Conservation (phyloP, 371 early-diverging fungal genomes). For the Mucor velutinosus region DNA sequence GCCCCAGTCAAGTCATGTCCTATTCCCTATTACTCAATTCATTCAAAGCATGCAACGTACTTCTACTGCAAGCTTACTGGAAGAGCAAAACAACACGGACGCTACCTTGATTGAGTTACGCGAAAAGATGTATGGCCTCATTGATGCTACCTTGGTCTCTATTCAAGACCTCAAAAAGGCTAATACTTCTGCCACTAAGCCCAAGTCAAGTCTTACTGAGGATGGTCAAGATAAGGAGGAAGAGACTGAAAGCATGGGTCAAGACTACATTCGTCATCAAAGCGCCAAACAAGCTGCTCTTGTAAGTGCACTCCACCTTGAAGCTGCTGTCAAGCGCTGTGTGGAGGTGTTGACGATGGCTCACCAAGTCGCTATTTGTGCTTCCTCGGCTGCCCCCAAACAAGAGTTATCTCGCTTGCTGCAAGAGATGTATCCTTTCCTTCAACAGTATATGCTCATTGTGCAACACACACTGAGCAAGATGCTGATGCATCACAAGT, state of each 20-base stretch:
- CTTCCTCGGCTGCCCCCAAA: neutral
- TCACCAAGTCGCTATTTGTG: constrained; percentile 17
- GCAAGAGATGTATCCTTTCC: constrained; percentile 59
- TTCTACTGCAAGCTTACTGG: neutral
- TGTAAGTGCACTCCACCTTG: constrained; percentile 42
- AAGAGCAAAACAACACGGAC: neutral
- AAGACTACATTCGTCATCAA: constrained; percentile 50
- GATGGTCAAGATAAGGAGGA: constrained; percentile 39
- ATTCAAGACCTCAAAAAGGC: constrained; percentile 49
- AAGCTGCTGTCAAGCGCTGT: constrained; percentile 39
- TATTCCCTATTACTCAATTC: constrained; percentile 31
- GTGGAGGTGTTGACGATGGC: constrained; percentile 32
- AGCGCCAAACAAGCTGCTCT: constrained; percentile 32
- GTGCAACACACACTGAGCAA: constrained; percentile 63
- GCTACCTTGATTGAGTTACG: constrained; percentile 21
- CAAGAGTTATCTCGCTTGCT: constrained; percentile 35
- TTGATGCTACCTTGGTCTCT: constrained; percentile 44
- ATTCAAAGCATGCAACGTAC: constrained; percentile 6
- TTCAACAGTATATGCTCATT: constrained; percentile 70
- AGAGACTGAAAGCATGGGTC: constrained; percentile 56
- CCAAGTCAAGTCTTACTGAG: neutral
- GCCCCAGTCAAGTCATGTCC: constrained; percentile 29
- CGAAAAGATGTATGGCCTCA: constrained; percentile 32
- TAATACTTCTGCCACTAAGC: constrained; percentile 3
- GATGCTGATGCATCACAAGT: constrained; percentile 69